A percentile compares a stretch with the other conserved stretches of the same genome.
These are phyloP conservation scores for Adansonia madagascariensis DNA, from an alignment of 441 rosid species.

Conservation along the genomic window DNA sequence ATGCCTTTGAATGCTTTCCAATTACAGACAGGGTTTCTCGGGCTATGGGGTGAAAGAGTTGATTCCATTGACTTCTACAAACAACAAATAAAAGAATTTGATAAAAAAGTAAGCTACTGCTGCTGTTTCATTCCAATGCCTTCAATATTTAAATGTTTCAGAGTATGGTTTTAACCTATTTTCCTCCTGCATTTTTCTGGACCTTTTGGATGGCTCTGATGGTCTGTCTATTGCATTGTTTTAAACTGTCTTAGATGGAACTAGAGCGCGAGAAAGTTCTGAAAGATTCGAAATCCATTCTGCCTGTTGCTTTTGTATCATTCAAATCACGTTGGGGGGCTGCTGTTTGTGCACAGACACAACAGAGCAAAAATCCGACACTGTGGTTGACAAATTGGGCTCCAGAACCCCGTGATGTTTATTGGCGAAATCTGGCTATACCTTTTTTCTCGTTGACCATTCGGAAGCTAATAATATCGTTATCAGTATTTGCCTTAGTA, in stretches of 20 bases:
- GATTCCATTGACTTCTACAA: slow-evolving; percentile 87
- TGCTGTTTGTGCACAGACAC: slow-evolving; percentile 96
- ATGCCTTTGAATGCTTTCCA: slow-evolving; percentile 21
- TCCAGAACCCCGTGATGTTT: slow-evolving; percentile 92
- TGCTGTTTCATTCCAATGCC: slow-evolving; percentile 12
- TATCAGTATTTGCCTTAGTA: slow-evolving; percentile 78
- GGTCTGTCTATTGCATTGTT: slow-evolving; percentile 11
- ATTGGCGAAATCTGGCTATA: slow-evolving; percentile 90
- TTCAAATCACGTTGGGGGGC: slow-evolving; percentile 96
- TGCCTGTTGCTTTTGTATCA: slow-evolving; percentile 86
- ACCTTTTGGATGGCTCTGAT: slow-evolving; percentile 25
- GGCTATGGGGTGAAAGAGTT: slow-evolving; percentile 78
- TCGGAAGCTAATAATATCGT: slow-evolving; percentile 69
- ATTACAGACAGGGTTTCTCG: slow-evolving; percentile 78
- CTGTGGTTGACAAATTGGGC: slow-evolving; percentile 92
- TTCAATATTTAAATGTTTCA: slow-evolving; percentile 3
- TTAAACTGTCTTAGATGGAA: slow-evolving; percentile 57
- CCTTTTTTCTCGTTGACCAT: slow-evolving; percentile 85
- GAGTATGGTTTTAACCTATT: not conserved
- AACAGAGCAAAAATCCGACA: slow-evolving; percentile 89
- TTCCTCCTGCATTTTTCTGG: slow-evolving; percentile 11
- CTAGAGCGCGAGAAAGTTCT: slow-evolving; percentile 71
- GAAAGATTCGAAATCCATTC: slow-evolving; percentile 66
- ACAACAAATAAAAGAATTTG: slow-evolving; percentile 62
- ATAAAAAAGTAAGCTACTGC: slow-evolving; percentile 55